These are phyloP conservation scores for Penicillium bovifimosum DNA, from an alignment of 495 filamentous ascomycete genomes.

Conservation along the genomic window DNA sequence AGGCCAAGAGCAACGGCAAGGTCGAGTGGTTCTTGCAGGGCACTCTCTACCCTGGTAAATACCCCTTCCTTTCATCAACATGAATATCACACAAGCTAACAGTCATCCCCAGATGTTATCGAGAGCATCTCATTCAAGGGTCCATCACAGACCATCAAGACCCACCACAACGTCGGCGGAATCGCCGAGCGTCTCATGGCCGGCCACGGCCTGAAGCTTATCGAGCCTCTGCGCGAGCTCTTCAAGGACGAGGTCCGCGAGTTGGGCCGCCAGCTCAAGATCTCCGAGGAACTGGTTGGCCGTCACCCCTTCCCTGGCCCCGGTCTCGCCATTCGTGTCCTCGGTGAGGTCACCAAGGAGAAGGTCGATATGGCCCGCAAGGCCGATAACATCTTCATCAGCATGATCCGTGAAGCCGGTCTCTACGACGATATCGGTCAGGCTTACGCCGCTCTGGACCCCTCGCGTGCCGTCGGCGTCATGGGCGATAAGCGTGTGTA, in stretches of 20 bases:
- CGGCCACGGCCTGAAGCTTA: constrained; percentile 39
- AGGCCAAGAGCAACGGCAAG: constrained; percentile 57
- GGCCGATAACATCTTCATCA: constrained; percentile 81
- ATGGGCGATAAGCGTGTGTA: constrained; percentile 71
- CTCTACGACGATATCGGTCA: constrained; percentile 73
- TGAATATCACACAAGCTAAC: constrained; percentile 5
- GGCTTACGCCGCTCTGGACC: constrained; percentile 71
- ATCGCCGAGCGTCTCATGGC: constrained; percentile 50
- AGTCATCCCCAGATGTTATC: constrained; percentile 60
- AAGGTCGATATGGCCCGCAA: constrained; percentile 73
- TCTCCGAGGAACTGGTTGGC: constrained; percentile 72
- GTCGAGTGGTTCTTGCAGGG: constrained; percentile 82
- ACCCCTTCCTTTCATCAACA: background rate
- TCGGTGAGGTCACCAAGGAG: constrained; percentile 81
- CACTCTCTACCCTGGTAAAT: constrained; percentile 59
- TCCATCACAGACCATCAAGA: constrained; percentile 77
- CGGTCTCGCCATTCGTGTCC: constrained; percentile 81
- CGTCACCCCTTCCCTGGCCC: constrained; percentile 79
- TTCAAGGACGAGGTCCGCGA: constrained; percentile 77
- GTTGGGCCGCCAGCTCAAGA: constrained; percentile 71
- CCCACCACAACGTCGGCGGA: constrained; percentile 81
- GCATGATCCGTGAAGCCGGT: constrained; percentile 76
- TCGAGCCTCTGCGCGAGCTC: constrained; percentile 74
- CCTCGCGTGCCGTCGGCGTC: constrained; percentile 64
- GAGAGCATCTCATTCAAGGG: constrained; percentile 80